Conservation (phyloP, 1,139 yeast genomes). For the Taiozyma sp. region DNA sequence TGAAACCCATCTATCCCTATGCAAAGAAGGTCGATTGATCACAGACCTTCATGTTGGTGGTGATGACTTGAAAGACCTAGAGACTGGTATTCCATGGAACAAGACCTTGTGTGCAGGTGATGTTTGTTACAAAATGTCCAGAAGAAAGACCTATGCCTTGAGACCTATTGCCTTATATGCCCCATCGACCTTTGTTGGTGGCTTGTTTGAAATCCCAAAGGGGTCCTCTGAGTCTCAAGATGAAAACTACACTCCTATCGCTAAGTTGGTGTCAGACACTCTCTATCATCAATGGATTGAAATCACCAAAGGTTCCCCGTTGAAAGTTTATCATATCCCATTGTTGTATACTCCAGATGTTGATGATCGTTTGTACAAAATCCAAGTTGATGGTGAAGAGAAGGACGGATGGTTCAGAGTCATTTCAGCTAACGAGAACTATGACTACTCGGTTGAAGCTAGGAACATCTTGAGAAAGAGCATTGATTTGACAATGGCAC, state of each 20-base stretch:
- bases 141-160: conserved; percentile 50
- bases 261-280: conserved; percentile 9
- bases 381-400: not conserved
- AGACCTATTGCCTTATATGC: conserved; percentile 44
- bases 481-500: conserved; percentile 1
- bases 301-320: conserved; percentile 3
- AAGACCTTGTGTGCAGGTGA: conserved; percentile 6
- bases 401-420: conserved; percentile 5
- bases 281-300: conserved; percentile 11
- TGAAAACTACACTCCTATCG: conserved; percentile 9
- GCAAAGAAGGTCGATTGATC: conserved; percentile 10
- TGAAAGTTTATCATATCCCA: conserved; percentile 11
- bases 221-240: conserved; percentile 3
- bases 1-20: conserved; percentile 8
- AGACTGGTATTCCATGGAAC: conserved; percentile 12
- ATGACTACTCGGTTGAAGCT: conserved; percentile 6
- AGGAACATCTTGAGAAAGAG: conserved; percentile 3
- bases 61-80: not conserved
- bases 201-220: conserved; percentile 33
- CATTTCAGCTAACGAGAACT: conserved; percentile 11
- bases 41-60: conserved; percentile 1
- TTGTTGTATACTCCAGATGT: conserved; percentile 11
- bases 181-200: conserved; percentile 62
- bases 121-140: conserved; percentile 52
- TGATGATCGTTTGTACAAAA: conserved; percentile 1